Evolutionary conservation across 202 grass and related monocot species (phyloP).

Genomic region (Schoenoplectus tabernaemontani): DNA sequence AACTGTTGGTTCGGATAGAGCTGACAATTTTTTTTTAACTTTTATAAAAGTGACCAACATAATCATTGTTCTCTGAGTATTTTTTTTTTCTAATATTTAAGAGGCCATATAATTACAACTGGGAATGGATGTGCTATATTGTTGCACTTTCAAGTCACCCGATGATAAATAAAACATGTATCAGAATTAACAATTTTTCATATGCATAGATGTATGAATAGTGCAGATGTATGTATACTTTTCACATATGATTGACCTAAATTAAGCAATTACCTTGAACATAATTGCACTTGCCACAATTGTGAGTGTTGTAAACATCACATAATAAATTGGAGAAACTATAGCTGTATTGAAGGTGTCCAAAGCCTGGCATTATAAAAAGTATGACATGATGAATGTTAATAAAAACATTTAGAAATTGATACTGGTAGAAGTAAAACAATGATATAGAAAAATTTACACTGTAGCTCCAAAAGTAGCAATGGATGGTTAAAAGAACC

Average conservation of each 20-base stretch:
- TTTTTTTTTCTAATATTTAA: neutral
- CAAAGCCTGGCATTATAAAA: slow-evolving; percentile 48
- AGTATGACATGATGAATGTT: neutral
- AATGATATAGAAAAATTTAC: neutral
- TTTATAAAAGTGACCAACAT: neutral
- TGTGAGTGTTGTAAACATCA: slow-evolving; percentile 90
- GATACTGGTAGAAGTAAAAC: too few species aligned
- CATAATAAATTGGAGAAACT: slow-evolving; percentile 92
- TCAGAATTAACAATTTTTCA: neutral
- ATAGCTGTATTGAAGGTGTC: slow-evolving; percentile 89
- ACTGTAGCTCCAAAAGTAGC: neutral
- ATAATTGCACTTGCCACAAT: slow-evolving; percentile 93
- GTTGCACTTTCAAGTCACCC: too few species aligned
- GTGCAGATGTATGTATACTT: neutral
- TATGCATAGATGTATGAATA: neutral
- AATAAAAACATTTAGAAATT: neutral
- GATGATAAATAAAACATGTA: too few species aligned
- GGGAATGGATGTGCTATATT: neutral
- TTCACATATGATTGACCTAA: neutral
- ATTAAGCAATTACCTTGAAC: slow-evolving; percentile 68
- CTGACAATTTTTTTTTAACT: neutral
- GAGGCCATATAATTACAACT: neutral
- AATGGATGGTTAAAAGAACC: neutral
- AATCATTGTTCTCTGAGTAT: neutral
- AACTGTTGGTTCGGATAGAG: neutral